A percentile compares a stretch with the other conserved stretches of the same genome.
Conservation (phyloP, 352 stramenopile genomes). For the Globisporangium spiculum region DNA sequence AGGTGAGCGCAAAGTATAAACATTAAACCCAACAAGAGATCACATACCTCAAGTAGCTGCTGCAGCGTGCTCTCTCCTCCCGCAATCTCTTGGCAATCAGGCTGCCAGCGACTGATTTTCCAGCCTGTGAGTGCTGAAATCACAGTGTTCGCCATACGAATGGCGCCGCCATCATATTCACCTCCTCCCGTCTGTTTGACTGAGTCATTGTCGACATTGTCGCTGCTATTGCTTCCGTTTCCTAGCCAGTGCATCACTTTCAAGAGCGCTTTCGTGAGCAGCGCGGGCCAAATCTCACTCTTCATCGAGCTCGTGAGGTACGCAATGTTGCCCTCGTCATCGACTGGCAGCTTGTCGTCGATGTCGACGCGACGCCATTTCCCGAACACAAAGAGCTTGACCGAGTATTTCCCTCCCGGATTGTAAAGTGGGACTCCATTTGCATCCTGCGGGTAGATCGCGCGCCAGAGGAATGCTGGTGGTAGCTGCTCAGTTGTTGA, state of each 20-base stretch:
- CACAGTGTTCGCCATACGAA: constrained; percentile 25
- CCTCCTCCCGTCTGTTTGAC: background rate
- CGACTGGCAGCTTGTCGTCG: constrained; percentile 67
- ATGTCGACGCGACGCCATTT: constrained; percentile 72
- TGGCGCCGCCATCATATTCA: constrained; percentile 9
- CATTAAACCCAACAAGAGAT: background rate
- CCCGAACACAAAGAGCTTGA: constrained; percentile 67
- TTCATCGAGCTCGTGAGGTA: constrained; percentile 56
- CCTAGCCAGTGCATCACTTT: constrained; percentile 61
- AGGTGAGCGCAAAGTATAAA: background rate
- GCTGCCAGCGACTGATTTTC: constrained; percentile 48
- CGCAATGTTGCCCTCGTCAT: constrained; percentile 41
- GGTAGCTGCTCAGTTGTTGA: background rate
- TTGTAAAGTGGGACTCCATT: constrained; percentile 53
- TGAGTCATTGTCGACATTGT: background rate
- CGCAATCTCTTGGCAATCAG: constrained; percentile 4
- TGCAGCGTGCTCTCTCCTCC: constrained; percentile 36
- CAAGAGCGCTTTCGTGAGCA: constrained; percentile 69
- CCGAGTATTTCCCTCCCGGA: constrained; percentile 67
- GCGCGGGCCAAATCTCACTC: constrained; percentile 64
- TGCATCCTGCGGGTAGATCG: constrained; percentile 70
- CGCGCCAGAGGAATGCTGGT: constrained; percentile 58
- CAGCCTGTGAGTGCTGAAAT: constrained; percentile 53
- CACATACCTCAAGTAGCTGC: constrained; percentile 31
- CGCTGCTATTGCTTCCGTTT: background rate